These are phyloP conservation scores for Lunasporangiospora selenospora DNA, from an alignment of 192 early-diverging fungal species.

Conservation along the genomic window DNA sequence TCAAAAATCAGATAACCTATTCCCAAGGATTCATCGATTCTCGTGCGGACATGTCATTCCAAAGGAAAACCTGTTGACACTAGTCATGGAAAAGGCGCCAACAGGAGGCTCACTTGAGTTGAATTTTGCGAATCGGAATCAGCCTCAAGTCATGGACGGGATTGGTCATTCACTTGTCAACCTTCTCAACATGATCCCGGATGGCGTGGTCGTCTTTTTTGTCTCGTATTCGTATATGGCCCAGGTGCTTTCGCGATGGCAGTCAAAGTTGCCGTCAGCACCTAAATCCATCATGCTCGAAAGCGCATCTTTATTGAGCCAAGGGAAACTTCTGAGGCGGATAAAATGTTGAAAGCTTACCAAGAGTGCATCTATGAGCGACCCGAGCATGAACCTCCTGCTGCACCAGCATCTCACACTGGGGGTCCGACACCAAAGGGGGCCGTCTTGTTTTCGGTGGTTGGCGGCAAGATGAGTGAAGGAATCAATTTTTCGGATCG, in stretches of 20 bases:
- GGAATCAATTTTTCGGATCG: conserved; percentile 93
- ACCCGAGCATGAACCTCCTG: conserved; percentile 14
- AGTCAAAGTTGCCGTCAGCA: neutral
- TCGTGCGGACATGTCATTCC: conserved; percentile 91
- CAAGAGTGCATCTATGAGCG: conserved; percentile 48
- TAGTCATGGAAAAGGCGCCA: conserved; percentile 71
- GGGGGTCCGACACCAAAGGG: conserved; percentile 49
- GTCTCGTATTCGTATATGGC: conserved; percentile 82
- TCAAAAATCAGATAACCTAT: too few relatives aligned
- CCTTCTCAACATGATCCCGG: conserved; percentile 75
- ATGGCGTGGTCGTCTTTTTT: conserved; percentile 91
- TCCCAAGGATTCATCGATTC: conserved; percentile 64
- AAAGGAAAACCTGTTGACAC: conserved; percentile 70
- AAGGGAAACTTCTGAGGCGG: conserved; percentile 53
- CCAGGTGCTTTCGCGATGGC: conserved; percentile 63
- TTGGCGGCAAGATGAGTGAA: conserved; percentile 92
- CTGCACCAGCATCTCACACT: neutral
- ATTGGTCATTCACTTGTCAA: conserved; percentile 74
- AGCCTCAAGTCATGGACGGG: conserved; percentile 62
- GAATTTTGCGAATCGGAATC: conserved; percentile 65
- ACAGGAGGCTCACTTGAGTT: conserved; percentile 68
- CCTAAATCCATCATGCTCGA: conserved; percentile 13
- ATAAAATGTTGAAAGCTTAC: conserved; percentile 69
- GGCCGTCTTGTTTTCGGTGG: conserved; percentile 86
- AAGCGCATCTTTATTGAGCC: conserved; percentile 78